Conservation (phyloP, 768 basidiomycete genomes). For the Hysterangium stoloniferum region DNA sequence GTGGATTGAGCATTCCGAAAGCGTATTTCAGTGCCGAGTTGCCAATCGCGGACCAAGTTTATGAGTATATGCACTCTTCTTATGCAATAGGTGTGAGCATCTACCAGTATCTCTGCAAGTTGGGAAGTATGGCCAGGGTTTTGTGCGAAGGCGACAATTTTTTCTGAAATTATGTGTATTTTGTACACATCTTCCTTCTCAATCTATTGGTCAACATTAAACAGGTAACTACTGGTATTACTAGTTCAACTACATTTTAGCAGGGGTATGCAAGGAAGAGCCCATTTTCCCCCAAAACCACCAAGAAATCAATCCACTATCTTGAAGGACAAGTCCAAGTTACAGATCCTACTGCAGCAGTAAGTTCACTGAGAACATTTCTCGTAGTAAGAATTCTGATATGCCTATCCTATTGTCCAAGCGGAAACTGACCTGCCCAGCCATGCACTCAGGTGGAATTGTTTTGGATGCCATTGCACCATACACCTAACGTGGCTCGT, state of each 20-base stretch:
- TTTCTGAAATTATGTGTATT: background rate
- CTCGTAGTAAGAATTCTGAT: background rate
- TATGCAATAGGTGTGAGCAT: too few species aligned
- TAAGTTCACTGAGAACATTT: too few species aligned
- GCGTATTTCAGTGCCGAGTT: constrained; percentile 69
- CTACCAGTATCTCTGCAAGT: constrained; percentile 29
- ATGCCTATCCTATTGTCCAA: constrained; percentile 52
- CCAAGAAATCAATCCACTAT: constrained; percentile 42
- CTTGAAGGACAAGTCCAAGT: constrained; percentile 35
- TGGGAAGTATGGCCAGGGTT: constrained; percentile 40
- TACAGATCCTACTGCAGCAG: constrained; percentile 33
- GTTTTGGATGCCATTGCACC: constrained; percentile 63
- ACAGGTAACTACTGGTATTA: constrained; percentile 50
- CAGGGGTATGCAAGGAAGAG: constrained; percentile 68
- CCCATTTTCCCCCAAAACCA: constrained; percentile 34
- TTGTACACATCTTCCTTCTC: constrained; percentile 50
- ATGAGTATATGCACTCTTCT: constrained; percentile 32
- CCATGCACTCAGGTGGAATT: constrained; percentile 58
- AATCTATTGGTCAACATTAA: constrained; percentile 71
- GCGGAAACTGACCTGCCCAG: constrained; percentile 60
- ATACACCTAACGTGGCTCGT: constrained; percentile 43
- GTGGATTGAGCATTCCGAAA: constrained; percentile 33
- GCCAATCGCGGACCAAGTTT: constrained; percentile 58
- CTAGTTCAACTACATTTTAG: constrained; percentile 67
- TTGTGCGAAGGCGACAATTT: background rate